Evolutionary conservation across 2,329 filamentous ascomycete species (phyloP), one percentile per base, ranked within the genome.

Genomic region (Alternaria hordeiaustralica): DNA sequence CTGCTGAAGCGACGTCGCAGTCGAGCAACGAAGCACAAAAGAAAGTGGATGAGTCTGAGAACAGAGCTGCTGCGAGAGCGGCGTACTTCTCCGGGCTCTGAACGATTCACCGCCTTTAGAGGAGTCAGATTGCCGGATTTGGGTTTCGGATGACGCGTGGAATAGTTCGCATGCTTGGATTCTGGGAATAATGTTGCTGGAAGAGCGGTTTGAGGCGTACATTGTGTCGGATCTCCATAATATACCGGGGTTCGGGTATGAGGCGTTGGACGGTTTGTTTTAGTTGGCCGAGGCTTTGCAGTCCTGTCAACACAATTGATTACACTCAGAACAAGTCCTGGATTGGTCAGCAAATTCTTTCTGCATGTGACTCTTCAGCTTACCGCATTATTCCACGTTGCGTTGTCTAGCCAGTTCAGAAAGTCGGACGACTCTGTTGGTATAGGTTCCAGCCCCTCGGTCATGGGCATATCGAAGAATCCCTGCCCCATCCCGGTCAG

Each of bases 401-500:
- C 76, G 53, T 78, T 75, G 64, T 79, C 76, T 55, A 79, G 43
- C 77, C 77, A 79, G 41, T 73, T 75, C 53, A 79, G 56, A 61
- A 79, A 79, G 30, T 77, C 74, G 55, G 78, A 76, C 0, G 74
- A 74, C 61, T 78, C 74, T 2, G 73, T 79, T 8, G 77, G 77
- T 30, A 79, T 79, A 13, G 77, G 76, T 63, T 79, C 77, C 65
- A 79, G 70, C 2, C 77, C 77, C 36, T 78, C 76, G 25, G 77
- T 67, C 66, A 77, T 71, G 0, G 76, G 76, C 54, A 79, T 73
- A 45, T 79, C 75, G 33, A 79, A 78, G 66, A 78, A 78, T 0
- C 71, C 70, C 2, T 66, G 60, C 7, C 72, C 73, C n/a, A 69
- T 54, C 3, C 59, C 70, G n/a, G 68, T 47, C 5, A 65, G 18